phyloP scores from a whole-genome alignment of 1,284 basidiomycete genomes.

The Cystobasidium slooffiae region DNA sequence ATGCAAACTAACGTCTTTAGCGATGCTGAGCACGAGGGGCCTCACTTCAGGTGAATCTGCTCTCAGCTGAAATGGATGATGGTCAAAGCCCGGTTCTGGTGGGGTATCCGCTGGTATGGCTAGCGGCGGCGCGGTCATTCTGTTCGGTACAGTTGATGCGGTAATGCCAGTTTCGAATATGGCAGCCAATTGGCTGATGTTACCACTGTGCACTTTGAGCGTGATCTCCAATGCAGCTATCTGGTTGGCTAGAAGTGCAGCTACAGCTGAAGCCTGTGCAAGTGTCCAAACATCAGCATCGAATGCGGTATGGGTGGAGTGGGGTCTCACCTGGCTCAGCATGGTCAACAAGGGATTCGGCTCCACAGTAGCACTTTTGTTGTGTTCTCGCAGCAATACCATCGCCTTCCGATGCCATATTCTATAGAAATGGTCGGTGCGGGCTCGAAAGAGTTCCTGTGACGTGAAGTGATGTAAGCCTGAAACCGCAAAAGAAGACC shows the following conservation, averaged over 20 bases:
- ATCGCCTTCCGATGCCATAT: background rate
- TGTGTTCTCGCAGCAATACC: background rate
- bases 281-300: background rate
- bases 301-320: background rate
- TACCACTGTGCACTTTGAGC: background rate
- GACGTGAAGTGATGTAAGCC: background rate
- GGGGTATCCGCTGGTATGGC: background rate
- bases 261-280: constrained; percentile 22
- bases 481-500: background rate
- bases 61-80: background rate
- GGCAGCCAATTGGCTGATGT: constrained; percentile 5
- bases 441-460: background rate
- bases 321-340: background rate
- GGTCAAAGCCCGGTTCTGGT: background rate
- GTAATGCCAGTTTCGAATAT: constrained; percentile 25
- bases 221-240: constrained; percentile 1
- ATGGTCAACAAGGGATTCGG: background rate
- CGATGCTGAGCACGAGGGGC: background rate
- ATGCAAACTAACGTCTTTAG: background rate
- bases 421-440: background rate
- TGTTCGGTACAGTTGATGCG: background rate
- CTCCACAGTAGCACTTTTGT: background rate
- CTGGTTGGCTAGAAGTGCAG: constrained; percentile 13
- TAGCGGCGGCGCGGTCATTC: background rate
- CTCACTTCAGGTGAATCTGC: constrained; percentile 7